phyloP scores from a whole-genome alignment of 305 asterid genomes.

The Salvia sclarea region DNA sequence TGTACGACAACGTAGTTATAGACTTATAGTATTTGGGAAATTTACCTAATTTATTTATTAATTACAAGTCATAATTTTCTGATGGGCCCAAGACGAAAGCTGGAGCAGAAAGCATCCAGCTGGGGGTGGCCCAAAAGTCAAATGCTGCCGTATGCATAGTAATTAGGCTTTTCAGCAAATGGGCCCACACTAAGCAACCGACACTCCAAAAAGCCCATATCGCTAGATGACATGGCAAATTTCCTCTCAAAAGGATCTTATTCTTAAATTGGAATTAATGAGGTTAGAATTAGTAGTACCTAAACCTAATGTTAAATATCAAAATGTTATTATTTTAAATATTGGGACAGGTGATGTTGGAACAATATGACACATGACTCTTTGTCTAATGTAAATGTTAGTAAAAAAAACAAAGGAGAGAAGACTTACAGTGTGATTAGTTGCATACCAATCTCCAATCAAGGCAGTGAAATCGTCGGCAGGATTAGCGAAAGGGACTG shows the following conservation, averaged over 20 bases:
- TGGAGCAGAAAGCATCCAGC: slow-evolving; percentile 27
- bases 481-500: slow-evolving; percentile 73
- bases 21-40: too few species aligned
- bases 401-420: neutral
- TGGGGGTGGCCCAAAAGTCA: slow-evolving; percentile 26
- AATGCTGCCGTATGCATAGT: slow-evolving; percentile 10
- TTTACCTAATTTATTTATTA: neutral
- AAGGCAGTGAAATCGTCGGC: slow-evolving; percentile 59
- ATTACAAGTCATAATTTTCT: neutral
- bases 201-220: slow-evolving; percentile 37
- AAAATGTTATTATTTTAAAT: too few species aligned
- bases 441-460: slow-evolving; percentile 76
- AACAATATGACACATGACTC: too few species aligned
- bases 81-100: slow-evolving; percentile 26
- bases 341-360: too few species aligned
- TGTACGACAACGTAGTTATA: too few species aligned
- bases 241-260: neutral
- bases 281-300: too few species aligned
- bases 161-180: neutral
- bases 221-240: neutral
- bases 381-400: too few species aligned
- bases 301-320: too few species aligned
- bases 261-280: too few species aligned
- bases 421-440: slow-evolving; percentile 75
- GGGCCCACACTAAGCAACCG: slow-evolving; percentile 38